Conservation (phyloP, 345 rosid species). For the Salix caprea region DNA sequence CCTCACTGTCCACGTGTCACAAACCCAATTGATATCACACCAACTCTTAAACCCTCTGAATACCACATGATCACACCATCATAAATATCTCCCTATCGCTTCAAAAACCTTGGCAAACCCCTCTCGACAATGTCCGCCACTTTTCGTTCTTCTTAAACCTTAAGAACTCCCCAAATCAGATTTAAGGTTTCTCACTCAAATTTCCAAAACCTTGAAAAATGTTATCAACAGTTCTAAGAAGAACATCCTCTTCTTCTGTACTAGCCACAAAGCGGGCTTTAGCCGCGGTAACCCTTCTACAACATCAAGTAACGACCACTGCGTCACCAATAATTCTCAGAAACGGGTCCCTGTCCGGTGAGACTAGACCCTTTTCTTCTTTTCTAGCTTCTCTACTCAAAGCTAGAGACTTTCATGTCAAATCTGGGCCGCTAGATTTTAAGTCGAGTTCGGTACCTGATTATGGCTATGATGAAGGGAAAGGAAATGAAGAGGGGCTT, state of each 20-base stretch:
- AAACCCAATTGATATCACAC: neutral
- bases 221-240: conserved; percentile 44
- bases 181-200: neutral
- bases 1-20: neutral
- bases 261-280: conserved; percentile 27
- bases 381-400: neutral
- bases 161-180: neutral
- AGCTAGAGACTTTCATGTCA: conserved; percentile 45
- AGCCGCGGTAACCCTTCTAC: conserved; percentile 17
- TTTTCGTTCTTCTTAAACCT: conserved; percentile 1
- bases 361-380: neutral
- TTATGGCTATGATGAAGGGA: conserved; percentile 36
- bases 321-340: neutral
- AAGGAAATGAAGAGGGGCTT: conserved; percentile 51
- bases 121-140: neutral
- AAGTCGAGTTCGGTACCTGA: conserved; percentile 42
- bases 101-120: neutral
- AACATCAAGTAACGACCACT: conserved; percentile 6
- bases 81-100: neutral
- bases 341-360: neutral
- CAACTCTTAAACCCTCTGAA: neutral
- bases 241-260: conserved; percentile 20
- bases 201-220: conserved; percentile 15
- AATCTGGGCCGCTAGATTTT: conserved; percentile 46
- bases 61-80: neutral